These are phyloP conservation scores for Pugionium cornutum DNA, from an alignment of 345 rosid genomes.

Conservation along the genomic window DNA sequence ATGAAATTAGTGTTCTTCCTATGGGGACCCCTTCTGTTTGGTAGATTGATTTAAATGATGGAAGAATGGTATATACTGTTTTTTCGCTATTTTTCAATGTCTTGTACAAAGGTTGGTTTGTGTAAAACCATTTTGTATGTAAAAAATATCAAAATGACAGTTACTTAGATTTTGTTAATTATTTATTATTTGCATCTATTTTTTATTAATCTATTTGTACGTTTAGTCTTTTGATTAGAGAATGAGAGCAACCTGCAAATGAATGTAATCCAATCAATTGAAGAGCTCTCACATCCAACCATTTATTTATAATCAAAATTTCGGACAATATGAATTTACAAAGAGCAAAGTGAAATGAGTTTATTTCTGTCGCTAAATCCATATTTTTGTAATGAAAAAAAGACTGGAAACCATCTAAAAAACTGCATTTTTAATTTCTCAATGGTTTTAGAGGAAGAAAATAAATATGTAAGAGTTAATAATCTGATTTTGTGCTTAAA, in stretches of 20 bases:
- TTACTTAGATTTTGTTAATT: not conserved
- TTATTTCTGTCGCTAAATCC: too few relatives aligned
- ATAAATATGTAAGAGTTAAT: too few relatives aligned
- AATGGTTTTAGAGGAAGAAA: too few relatives aligned
- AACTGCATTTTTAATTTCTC: too few relatives aligned
- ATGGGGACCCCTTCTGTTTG: constrained; percentile 30
- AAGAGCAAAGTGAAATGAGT: not conserved
- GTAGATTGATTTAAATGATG: constrained; percentile 24
- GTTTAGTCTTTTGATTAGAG: not conserved
- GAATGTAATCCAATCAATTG: not conserved
- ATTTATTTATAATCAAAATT: not conserved
- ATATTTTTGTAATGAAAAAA: too few relatives aligned
- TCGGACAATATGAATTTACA: not conserved
- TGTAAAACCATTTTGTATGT: constrained; percentile 24
- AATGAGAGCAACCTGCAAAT: not conserved
- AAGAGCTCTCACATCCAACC: not conserved
- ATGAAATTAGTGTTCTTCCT: constrained; percentile 12
- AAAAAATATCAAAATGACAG: not conserved
- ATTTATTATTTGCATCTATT: not conserved
- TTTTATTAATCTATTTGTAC: not conserved
- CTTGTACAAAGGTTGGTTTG: constrained; percentile 28
- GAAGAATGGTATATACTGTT: constrained; percentile 22
- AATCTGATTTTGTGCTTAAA: too few relatives aligned
- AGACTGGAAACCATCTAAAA: too few relatives aligned
- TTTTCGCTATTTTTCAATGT: constrained; percentile 9